phyloP scores from a whole-genome alignment of 2,329 filamentous ascomycete genomes.

The Talaromyces sp. region DNA sequence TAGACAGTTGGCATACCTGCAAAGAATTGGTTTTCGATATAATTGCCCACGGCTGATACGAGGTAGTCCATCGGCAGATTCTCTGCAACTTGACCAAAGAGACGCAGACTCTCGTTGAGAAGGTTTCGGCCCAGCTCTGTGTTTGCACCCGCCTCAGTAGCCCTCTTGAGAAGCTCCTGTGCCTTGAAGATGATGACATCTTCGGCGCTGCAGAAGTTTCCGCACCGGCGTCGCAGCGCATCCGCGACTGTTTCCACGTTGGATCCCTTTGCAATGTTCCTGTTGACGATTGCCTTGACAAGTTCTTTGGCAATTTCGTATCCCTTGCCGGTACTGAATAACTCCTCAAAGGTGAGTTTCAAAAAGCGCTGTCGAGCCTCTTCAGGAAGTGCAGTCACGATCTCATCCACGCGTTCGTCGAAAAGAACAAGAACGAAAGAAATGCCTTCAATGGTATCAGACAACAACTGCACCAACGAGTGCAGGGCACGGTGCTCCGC shows the following conservation, averaged over 20 bases:
- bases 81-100: conserved; percentile 84
- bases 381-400: conserved; percentile 70
- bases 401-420: conserved; percentile 86
- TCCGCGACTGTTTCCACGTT: conserved; percentile 98
- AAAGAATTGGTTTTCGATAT: conserved; percentile 78
- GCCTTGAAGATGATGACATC: conserved; percentile 98
- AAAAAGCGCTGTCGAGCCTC: conserved; percentile 63
- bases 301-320: conserved; percentile 88
- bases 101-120: conserved; percentile 78
- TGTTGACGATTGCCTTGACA: conserved; percentile 96
- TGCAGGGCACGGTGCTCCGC: conserved; percentile 91
- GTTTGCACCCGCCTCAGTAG: conserved; percentile 70
- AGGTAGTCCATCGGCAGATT: conserved; percentile 78
- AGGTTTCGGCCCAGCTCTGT: conserved; percentile 71
- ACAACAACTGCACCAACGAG: conserved; percentile 76
- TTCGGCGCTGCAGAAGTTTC: conserved; percentile 94
- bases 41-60: conserved; percentile 70
- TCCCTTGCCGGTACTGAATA: conserved; percentile 74
- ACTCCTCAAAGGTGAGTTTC: conserved; percentile 76
- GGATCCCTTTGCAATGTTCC: conserved; percentile 92
- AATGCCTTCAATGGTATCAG: conserved; percentile 90
- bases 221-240: conserved; percentile 83
- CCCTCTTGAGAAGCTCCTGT: conserved; percentile 87
- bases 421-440: conserved; percentile 94
- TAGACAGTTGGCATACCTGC: conserved; percentile 49